A percentile compares a stretch with the other conserved stretches of the same genome.
Conservation (phyloP, 1,139 yeast genomes). For the Trichomonascaceae sp. region DNA sequence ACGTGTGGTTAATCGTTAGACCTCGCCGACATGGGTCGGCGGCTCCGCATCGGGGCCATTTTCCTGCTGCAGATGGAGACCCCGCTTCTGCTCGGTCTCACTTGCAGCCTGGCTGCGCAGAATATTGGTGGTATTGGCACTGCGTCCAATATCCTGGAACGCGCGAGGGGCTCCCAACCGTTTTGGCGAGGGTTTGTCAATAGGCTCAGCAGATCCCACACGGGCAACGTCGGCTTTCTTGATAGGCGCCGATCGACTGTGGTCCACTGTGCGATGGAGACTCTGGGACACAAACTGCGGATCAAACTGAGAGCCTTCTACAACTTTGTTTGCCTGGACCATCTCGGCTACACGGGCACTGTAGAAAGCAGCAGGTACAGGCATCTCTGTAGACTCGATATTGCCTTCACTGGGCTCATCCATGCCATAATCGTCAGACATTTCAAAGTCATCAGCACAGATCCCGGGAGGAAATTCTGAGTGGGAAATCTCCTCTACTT, state of each 20-base stretch:
- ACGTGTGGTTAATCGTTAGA: too few relatives aligned
- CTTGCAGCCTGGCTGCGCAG: too few relatives aligned
- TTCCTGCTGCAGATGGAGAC: too few relatives aligned
- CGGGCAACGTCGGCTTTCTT: constrained; percentile 5
- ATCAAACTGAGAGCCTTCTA: constrained; percentile 30
- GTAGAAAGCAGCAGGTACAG: constrained; percentile 27
- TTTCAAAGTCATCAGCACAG: not conserved
- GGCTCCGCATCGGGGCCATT: too few relatives aligned
- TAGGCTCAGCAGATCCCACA: too few relatives aligned
- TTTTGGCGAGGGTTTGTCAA: too few relatives aligned
- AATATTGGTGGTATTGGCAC: too few relatives aligned
- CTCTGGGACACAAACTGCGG: constrained; percentile 38
- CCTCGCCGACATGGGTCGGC: too few relatives aligned
- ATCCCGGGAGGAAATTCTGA: not conserved
- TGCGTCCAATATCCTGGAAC: too few relatives aligned
- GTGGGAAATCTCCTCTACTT: too few relatives aligned
- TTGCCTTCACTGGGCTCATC: not conserved
- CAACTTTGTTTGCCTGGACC: constrained; percentile 33
- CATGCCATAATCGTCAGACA: not conserved
- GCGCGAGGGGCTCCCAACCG: too few relatives aligned
- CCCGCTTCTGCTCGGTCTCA: too few relatives aligned
- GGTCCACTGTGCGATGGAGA: constrained; percentile 42
- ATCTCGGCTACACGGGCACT: constrained; percentile 44
- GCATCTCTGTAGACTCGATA: not conserved
- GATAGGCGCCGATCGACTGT: constrained; percentile 41